These are phyloP conservation scores for Jacaranda mimosifolia DNA, from an alignment of 257 asterid species.

Conservation along the genomic window DNA sequence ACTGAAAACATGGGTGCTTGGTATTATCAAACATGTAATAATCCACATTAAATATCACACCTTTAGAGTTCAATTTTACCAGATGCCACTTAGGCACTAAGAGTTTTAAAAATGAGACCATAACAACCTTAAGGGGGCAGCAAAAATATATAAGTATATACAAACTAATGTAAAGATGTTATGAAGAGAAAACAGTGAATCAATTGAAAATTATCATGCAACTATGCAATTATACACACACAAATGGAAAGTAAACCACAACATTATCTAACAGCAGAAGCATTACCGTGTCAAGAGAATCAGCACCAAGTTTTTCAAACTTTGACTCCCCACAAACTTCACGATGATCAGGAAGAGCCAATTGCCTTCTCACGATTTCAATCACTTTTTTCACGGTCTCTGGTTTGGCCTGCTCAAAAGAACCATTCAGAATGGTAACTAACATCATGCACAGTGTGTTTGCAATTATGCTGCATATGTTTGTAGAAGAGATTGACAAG, in stretches of 20 bases:
- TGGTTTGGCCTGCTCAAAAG: constrained; percentile 76
- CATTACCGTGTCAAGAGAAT: constrained; percentile 94
- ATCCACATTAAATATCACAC: no score
- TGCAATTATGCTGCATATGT: not conserved
- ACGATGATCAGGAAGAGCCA: constrained; percentile 74
- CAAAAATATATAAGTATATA: not conserved
- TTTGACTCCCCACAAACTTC: constrained; percentile 76
- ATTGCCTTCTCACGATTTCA: constrained; percentile 83
- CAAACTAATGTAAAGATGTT: not conserved
- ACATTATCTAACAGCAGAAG: constrained; percentile 5
- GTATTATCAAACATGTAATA: no score
- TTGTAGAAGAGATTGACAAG: not conserved
- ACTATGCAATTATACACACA: not conserved
- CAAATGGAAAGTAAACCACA: not conserved
- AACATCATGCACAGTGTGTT: not conserved
- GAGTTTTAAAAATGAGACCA: no score
- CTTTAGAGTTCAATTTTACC: no score
- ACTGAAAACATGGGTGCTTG: no score
- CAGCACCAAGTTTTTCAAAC: constrained; percentile 87
- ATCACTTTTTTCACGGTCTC: constrained; percentile 87
- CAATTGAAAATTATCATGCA: not conserved
- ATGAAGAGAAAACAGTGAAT: not conserved
- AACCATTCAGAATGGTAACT: constrained; percentile 21
- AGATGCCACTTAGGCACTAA: no score
- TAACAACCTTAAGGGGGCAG: no score